A percentile compares a stretch with the other conserved stretches of the same genome.
Evolutionary conservation across 805 yeast species (phyloP).

Genomic region (Hanseniaspora pseudoguilliermondii): DNA sequence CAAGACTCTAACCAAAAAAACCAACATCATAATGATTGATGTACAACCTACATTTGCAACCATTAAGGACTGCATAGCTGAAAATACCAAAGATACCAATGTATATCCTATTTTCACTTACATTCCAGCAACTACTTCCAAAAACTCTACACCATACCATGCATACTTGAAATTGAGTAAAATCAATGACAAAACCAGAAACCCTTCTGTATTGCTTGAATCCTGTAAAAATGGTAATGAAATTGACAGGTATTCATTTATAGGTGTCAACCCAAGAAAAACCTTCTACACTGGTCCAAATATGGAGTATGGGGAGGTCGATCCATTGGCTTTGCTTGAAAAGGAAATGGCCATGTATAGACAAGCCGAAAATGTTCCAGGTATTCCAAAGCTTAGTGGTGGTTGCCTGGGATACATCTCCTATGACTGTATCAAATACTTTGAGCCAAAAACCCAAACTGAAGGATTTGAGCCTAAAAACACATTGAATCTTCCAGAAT

Average conservation of each 20-base stretch:
- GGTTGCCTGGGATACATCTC: conserved; percentile 96
- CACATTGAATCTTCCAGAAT: conserved; percentile 76
- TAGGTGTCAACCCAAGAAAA: conserved; percentile 77
- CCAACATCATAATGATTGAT: conserved; percentile 14
- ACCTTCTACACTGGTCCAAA: conserved; percentile 63
- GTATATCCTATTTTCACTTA: conserved; percentile 70
- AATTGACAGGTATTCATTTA: conserved; percentile 79
- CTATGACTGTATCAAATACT: conserved; percentile 91
- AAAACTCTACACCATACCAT: conserved; percentile 54
- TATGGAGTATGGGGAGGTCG: conserved; percentile 39
- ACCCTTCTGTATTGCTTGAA: conserved; percentile 72
- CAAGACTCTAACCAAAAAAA: background rate
- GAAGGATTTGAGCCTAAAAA: conserved; percentile 47
- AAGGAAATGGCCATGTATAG: conserved; percentile 50
- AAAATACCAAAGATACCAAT: conserved; percentile 40
- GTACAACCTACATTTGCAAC: conserved; percentile 42
- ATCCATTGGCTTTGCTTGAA: conserved; percentile 69
- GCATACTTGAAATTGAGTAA: conserved; percentile 74
- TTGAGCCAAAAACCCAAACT: conserved; percentile 81
- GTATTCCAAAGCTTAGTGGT: conserved; percentile 73
- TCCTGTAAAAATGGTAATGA: conserved; percentile 82
- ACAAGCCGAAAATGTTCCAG: conserved; percentile 63
- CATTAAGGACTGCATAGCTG: conserved; percentile 31
- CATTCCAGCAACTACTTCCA: conserved; percentile 57
- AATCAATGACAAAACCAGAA: conserved; percentile 41